Conservation (phyloP, 768 basidiomycete genomes). For the Boletus sp. region DNA sequence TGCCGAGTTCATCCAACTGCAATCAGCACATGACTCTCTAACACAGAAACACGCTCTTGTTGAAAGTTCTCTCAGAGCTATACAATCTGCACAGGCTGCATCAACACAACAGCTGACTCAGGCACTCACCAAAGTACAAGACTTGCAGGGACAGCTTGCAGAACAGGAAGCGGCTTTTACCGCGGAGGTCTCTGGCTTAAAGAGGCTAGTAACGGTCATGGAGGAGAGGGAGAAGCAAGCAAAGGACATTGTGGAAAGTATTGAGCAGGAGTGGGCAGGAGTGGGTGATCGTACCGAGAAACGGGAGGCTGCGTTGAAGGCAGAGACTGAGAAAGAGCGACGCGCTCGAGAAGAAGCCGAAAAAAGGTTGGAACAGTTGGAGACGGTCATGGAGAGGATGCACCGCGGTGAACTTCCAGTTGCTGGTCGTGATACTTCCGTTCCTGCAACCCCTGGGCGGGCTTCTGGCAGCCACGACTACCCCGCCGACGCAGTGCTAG, state of each 20-base stretch:
- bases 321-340: conserved; percentile 71
- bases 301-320: conserved; percentile 61
- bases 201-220: conserved; percentile 76
- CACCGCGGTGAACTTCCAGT: conserved; percentile 68
- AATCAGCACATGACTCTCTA: conserved; percentile 71
- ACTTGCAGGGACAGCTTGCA: conserved; percentile 72
- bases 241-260: conserved; percentile 73
- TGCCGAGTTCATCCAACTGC: conserved; percentile 70
- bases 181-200: conserved; percentile 69
- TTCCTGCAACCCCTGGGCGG: conserved; percentile 42
- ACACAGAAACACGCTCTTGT: conserved; percentile 63
- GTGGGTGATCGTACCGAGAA: conserved; percentile 67
- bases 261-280: conserved; percentile 80
- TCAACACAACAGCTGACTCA: conserved; percentile 77
- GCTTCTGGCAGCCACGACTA: conserved; percentile 38
- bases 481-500: conserved; percentile 55
- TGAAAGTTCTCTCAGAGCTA: conserved; percentile 64
- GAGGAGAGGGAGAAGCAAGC: conserved; percentile 86
- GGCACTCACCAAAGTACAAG: conserved; percentile 69
- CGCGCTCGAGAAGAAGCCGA: conserved; percentile 68
- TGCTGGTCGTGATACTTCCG: conserved; percentile 41
- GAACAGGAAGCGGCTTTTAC: conserved; percentile 83
- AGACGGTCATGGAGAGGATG: conserved; percentile 68
- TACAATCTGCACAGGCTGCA: conserved; percentile 67
- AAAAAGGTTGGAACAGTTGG: conserved; percentile 65